A percentile compares a stretch with the other conserved stretches of the same genome.
Evolutionary conservation across 495 filamentous ascomycete species (phyloP).

Genomic region (Hypoxylon perforatum): DNA sequence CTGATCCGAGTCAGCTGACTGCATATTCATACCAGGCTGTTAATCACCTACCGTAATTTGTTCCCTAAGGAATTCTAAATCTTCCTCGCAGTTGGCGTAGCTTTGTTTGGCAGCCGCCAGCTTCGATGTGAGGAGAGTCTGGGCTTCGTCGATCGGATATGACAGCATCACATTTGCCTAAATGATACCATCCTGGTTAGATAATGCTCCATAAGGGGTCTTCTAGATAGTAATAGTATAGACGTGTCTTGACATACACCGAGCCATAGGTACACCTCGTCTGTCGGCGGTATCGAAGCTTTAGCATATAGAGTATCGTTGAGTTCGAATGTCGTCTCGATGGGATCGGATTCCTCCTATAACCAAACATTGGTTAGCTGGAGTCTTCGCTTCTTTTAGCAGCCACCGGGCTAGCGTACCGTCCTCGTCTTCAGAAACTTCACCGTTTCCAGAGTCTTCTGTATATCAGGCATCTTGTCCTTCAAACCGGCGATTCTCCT

Average conservation of each 20-base stretch:
- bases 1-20: conserved; percentile 58
- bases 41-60: conserved; percentile 86
- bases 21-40: not conserved
- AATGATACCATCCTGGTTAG: conserved; percentile 13
- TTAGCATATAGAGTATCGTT: conserved; percentile 96
- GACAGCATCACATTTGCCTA: conserved; percentile 97
- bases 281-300: conserved; percentile 80
- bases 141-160: conserved; percentile 89
- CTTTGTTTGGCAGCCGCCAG: conserved; percentile 80
- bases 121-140: conserved; percentile 81
- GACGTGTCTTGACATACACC: conserved; percentile 64
- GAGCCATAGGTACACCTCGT: conserved; percentile 97
- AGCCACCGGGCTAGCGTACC: conserved; percentile 52
- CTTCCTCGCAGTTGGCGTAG: conserved; percentile 89
- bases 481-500: conserved; percentile 81
- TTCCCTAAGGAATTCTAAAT: conserved; percentile 93
- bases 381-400: not conserved
- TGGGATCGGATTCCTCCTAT: conserved; percentile 65
- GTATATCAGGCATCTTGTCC: conserved; percentile 97
- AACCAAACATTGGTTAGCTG: conserved; percentile 15
- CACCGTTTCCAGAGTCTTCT: conserved; percentile 96
- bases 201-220: not conserved
- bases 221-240: not conserved
- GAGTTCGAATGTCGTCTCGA: conserved; percentile 93
- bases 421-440: conserved; percentile 78